phyloP scores from a whole-genome alignment of 345 rosid genomes.

The Barbarea vulgaris region DNA sequence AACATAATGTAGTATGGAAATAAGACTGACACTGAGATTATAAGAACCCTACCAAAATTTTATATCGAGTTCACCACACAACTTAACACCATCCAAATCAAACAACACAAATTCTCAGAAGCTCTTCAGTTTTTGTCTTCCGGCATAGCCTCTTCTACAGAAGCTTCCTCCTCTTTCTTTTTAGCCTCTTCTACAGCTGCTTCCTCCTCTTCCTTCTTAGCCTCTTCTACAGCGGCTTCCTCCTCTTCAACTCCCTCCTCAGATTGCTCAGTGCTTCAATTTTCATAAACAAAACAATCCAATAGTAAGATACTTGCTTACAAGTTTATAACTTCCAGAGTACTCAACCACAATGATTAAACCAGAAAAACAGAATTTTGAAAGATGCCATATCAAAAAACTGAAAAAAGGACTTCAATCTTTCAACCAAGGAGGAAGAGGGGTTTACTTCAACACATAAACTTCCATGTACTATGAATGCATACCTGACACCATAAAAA shows the following conservation, averaged over 20 bases:
- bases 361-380: background rate
- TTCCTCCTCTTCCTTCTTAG: background rate
- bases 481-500: background rate
- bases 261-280: conserved; percentile 32
- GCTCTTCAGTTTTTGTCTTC: conserved; percentile 23
- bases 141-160: background rate
- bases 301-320: background rate
- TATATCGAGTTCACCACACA: conserved; percentile 22
- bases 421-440: background rate
- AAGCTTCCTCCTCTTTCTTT: background rate
- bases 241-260: conserved; percentile 21
- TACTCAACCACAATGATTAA: background rate
- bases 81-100: background rate
- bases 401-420: background rate
- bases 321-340: background rate
- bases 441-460: background rate
- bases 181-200: conserved; percentile 4
- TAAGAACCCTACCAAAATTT: conserved; percentile 37
- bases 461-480: background rate
- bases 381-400: background rate
- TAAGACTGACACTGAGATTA: background rate
- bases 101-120: conserved; percentile 31
- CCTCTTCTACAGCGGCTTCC: conserved; percentile 27
- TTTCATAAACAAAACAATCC: conserved; percentile 14
- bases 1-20: conserved; percentile 26